Evolutionary conservation across 2,329 filamentous ascomycete genomes (phyloP).

Genomic region (Fusarium longipes): DNA sequence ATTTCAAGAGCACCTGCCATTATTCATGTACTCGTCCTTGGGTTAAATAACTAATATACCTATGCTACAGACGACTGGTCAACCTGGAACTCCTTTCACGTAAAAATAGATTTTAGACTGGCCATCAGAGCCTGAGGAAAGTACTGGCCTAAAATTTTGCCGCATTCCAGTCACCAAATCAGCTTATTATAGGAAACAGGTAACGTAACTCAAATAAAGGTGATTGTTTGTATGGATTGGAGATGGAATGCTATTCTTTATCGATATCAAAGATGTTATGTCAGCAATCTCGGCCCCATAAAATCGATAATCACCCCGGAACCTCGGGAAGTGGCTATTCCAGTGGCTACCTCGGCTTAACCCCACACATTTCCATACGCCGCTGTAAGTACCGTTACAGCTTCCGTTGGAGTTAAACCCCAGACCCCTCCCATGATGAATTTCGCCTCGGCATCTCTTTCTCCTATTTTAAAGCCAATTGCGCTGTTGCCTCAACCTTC

Average conservation of each 20-base stretch:
- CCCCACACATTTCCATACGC: slow-evolving; percentile 43
- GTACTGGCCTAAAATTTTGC: slow-evolving; percentile 2
- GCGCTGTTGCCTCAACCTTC: slow-evolving; percentile 1
- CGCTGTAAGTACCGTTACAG: slow-evolving; percentile 35
- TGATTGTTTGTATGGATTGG: neutral
- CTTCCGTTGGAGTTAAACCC: slow-evolving; percentile 35
- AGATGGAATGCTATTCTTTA: neutral
- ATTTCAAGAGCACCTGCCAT: neutral
- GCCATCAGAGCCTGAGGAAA: neutral
- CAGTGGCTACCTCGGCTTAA: slow-evolving; percentile 46
- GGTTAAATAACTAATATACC: neutral
- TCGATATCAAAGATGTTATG: slow-evolving; percentile 2
- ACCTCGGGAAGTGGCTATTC: slow-evolving; percentile 39
- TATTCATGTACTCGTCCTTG: neutral
- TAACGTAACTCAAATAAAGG: no score
- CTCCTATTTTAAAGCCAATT: slow-evolving; percentile 32
- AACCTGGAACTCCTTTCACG: neutral
- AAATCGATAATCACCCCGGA: slow-evolving; percentile 24
- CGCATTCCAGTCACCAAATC: slow-evolving; percentile 30
- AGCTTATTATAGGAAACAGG: neutral
- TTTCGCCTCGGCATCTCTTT: slow-evolving; percentile 36
- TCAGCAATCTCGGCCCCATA: neutral
- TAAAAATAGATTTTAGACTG: neutral
- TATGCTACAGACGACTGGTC: neutral
- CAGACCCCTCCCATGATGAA: slow-evolving; percentile 36